These are phyloP conservation scores for Penicillium lividum DNA, from an alignment of 495 filamentous ascomycete species.

Conservation along the genomic window DNA sequence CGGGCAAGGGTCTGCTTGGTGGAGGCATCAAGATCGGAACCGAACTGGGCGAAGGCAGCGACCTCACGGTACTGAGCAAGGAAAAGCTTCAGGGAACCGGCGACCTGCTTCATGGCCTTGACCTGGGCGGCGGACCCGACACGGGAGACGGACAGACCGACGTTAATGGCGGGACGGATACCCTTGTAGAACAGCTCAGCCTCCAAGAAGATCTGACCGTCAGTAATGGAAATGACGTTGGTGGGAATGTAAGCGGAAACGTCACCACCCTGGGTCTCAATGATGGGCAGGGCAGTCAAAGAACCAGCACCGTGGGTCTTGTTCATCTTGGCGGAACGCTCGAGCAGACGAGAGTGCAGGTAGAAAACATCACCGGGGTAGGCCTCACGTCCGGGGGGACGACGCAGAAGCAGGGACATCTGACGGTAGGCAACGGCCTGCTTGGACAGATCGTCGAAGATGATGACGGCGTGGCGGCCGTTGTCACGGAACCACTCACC, in stretches of 20 bases:
- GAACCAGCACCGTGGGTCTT: slow-evolving; percentile 95
- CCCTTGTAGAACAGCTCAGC: slow-evolving; percentile 99
- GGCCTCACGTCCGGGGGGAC: slow-evolving; percentile 98
- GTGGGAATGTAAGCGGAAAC: slow-evolving; percentile 99
- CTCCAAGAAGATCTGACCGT: slow-evolving; percentile 99
- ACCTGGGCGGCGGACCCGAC: slow-evolving; percentile 99
- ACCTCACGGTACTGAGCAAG: slow-evolving; percentile 99
- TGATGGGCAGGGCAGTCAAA: slow-evolving; percentile 95
- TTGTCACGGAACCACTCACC: slow-evolving; percentile 91
- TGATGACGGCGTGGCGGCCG: slow-evolving; percentile 87
- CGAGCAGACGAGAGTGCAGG: slow-evolving; percentile 98
- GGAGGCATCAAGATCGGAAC: slow-evolving; percentile 97
- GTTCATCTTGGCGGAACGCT: slow-evolving; percentile 99
- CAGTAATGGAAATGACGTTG: slow-evolving; percentile 99
- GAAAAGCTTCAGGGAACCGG: slow-evolving; percentile 99
- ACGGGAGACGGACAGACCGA: slow-evolving; percentile 99
- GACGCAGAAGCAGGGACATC: slow-evolving; percentile 98
- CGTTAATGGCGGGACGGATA: slow-evolving; percentile 99
- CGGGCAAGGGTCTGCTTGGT: slow-evolving; percentile 98
- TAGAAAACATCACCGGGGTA: slow-evolving; percentile 99
- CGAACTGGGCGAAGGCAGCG: slow-evolving; percentile 99
- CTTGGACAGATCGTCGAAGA: slow-evolving; percentile 98
- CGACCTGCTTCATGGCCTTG: slow-evolving; percentile 99
- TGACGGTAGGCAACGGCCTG: slow-evolving; percentile 99
- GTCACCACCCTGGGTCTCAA: slow-evolving; percentile 99